Percentiles rank a stretch among this genome's conserved stretches.
phyloP scores from a whole-genome alignment of 179 eudicot genomes.

The Amaranthus tricolor region DNA sequence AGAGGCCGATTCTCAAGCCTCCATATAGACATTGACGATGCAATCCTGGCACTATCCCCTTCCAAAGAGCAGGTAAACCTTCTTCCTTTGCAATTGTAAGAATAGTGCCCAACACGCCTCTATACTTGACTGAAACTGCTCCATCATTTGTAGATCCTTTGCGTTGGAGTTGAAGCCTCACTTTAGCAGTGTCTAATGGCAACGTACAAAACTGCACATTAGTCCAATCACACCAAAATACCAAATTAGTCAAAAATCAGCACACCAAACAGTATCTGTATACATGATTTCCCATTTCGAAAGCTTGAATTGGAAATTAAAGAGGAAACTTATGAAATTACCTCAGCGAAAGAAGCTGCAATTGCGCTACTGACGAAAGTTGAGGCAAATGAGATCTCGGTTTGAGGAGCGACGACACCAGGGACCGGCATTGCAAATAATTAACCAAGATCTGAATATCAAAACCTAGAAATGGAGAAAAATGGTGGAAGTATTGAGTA shows the following conservation, averaged over 20 bases:
- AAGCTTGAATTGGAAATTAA: background rate
- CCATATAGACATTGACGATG: constrained; percentile 85
- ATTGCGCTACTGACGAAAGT: constrained; percentile 70
- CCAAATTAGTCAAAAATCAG: constrained; percentile 20
- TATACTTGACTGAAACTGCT: constrained; percentile 48
- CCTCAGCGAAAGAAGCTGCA: constrained; percentile 94
- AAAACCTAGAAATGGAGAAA: background rate
- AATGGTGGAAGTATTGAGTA: no score
- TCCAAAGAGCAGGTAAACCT: constrained; percentile 83
- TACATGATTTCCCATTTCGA: background rate
- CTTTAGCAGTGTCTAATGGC: constrained; percentile 85
- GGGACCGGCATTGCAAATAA: constrained; percentile 55
- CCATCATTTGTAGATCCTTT: constrained; percentile 55
- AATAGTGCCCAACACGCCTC: constrained; percentile 65
- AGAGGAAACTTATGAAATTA: constrained; percentile 12
- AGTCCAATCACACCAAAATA: constrained; percentile 23
- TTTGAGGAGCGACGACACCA: constrained; percentile 26
- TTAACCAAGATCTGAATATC: background rate
- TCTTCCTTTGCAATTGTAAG: constrained; percentile 75
- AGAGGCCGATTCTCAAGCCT: constrained; percentile 80
- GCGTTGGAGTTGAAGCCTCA: constrained; percentile 84
- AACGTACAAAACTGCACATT: constrained; percentile 74
- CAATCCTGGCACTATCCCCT: constrained; percentile 76
- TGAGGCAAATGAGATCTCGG: constrained; percentile 76
- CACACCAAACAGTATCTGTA: constrained; percentile 2